These are phyloP conservation scores for Colletotrichum falcatum DNA, from an alignment of 2,329 filamentous ascomycete species.

Conservation along the genomic window DNA sequence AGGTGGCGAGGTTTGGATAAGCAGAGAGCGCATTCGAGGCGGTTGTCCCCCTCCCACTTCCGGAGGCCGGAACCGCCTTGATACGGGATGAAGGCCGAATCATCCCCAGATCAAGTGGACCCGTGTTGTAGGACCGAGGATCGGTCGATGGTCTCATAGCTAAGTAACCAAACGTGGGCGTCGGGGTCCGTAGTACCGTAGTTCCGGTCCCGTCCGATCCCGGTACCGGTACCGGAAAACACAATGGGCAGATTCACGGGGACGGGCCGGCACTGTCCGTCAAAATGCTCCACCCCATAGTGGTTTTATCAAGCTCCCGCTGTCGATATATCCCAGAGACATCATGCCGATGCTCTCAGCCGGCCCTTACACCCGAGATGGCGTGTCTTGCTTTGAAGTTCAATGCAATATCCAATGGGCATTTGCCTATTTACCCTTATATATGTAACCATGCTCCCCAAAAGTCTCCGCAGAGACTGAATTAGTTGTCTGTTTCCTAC, in stretches of 20 bases:
- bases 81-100: not conserved
- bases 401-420: no score
- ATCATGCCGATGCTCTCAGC: no score
- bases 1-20: not conserved
- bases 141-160: conserved; percentile 19
- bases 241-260: not conserved
- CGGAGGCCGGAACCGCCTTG: not conserved
- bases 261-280: not conserved
- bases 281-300: not conserved
- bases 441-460: no score
- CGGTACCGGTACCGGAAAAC: conserved; percentile 16
- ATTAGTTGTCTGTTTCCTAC: no score
- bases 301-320: no score
- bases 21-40: not conserved
- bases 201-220: conserved; percentile 13
- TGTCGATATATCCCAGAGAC: no score
- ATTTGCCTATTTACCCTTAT: no score
- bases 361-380: no score
- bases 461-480: no score
- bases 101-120: not conserved
- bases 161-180: not conserved
- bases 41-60: not conserved
- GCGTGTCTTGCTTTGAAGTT: no score
- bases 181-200: not conserved
- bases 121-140: not conserved